Percentiles rank a stretch among this genome's conserved stretches.
These are phyloP conservation scores for Aethionema arabicum DNA, from an alignment of 345 rosid genomes.

Conservation along the genomic window DNA sequence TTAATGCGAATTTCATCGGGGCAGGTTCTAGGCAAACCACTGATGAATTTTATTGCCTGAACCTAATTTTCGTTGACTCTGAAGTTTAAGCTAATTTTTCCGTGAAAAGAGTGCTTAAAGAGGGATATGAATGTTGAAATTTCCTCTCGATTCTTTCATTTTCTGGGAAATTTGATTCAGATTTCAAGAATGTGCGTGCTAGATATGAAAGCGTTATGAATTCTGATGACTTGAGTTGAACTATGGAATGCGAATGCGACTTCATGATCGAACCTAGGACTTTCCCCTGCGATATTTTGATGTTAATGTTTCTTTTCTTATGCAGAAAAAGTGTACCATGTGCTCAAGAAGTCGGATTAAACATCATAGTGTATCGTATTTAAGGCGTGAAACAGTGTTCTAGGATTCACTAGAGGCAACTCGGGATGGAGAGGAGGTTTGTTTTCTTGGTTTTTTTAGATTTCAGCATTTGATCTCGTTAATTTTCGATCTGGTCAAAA, in stretches of 20 bases:
- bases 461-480: background rate
- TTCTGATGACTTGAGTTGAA: constrained; percentile 20
- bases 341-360: constrained; percentile 1
- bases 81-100: constrained; percentile 1
- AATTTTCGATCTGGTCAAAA: background rate
- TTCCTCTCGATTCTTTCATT: background rate
- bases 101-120: background rate
- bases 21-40: background rate
- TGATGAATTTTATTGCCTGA: constrained; percentile 7
- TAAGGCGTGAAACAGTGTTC: constrained; percentile 3
- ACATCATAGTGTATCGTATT: background rate
- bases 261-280: background rate
- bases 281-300: background rate
- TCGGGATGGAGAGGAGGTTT: constrained; percentile 34
- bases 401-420: constrained; percentile 12
- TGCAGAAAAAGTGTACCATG: constrained; percentile 22
- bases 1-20: constrained; percentile 11
- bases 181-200: constrained; percentile 1
- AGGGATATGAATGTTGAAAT: constrained; percentile 1
- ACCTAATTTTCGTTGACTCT: constrained; percentile 5
- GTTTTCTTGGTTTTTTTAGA: constrained; percentile 4
- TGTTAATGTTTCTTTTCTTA: constrained; percentile 16
- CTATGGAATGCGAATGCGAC: background rate
- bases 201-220: background rate
- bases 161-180: background rate